These are phyloP conservation scores for Craterostigma plantagineum DNA, from an alignment of 257 asterid species.

Conservation along the genomic window DNA sequence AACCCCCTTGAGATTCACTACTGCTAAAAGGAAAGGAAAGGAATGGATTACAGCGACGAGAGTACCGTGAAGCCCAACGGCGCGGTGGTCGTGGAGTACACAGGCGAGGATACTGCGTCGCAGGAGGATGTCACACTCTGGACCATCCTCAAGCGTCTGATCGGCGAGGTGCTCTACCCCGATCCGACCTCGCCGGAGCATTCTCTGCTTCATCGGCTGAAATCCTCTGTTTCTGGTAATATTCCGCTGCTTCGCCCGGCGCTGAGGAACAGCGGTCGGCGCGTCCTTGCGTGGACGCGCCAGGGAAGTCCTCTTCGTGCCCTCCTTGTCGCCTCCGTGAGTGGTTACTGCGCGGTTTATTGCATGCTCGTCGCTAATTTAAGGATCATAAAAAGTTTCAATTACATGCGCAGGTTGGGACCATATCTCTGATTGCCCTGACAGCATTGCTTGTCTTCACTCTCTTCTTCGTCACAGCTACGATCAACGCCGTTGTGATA, in stretches of 20 bases:
- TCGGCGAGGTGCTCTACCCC: conserved; percentile 34
- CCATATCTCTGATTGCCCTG: conserved; percentile 34
- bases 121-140: conserved; percentile 24
- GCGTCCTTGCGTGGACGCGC: conserved; percentile 49
- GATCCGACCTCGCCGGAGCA: conserved; percentile 13
- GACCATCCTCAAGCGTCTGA: conserved; percentile 29
- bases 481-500: conserved; percentile 54
- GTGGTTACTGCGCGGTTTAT: too few species aligned
- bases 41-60: conserved; percentile 6
- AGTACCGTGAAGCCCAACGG: conserved; percentile 17
- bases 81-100: conserved; percentile 9
- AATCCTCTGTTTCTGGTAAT: conserved; percentile 27
- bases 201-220: conserved; percentile 29
- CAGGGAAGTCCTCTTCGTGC: conserved; percentile 57
- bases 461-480: conserved; percentile 59
- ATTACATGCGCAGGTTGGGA: conserved; percentile 87
- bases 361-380: too few species aligned
- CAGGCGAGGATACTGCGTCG: conserved; percentile 6
- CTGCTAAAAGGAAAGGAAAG: too few species aligned
- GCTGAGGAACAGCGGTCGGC: conserved; percentile 30
- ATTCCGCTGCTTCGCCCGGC: conserved; percentile 54
- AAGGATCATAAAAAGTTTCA: too few species aligned
- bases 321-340: conserved; percentile 49
- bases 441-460: conserved; percentile 47
- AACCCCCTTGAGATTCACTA: too few species aligned